phyloP scores from a whole-genome alignment of 2,329 filamentous ascomycete genomes.

The Chrysoporthe deuterocubensis region DNA sequence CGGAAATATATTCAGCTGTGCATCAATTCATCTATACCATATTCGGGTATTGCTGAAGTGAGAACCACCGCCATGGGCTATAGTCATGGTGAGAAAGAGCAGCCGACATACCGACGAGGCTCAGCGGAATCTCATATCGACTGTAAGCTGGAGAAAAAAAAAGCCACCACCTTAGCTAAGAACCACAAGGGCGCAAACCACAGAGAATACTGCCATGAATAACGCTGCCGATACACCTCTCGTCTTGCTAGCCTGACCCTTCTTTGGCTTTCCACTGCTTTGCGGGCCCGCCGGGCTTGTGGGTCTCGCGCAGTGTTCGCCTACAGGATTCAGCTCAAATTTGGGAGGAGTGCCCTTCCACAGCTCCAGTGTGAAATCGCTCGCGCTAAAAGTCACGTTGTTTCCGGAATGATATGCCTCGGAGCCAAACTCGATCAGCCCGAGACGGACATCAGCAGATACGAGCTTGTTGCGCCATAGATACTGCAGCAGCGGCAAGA shows the following conservation, averaged over 20 bases:
- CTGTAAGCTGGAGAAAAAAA: background rate
- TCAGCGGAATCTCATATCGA: background rate
- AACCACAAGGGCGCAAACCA: background rate
- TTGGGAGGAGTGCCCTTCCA: constrained; percentile 26
- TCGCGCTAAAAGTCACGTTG: constrained; percentile 39
- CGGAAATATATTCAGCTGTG: background rate
- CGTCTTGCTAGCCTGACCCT: constrained; percentile 3
- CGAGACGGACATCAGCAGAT: constrained; percentile 35
- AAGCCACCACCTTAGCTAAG: constrained; percentile 3
- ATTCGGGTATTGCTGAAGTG: background rate
- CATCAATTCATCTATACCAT: background rate
- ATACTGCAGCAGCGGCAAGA: constrained; percentile 38
- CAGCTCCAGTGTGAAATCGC: constrained; percentile 34
- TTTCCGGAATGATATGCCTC: constrained; percentile 36
- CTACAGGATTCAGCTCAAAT: constrained; percentile 19
- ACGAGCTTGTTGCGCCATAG: constrained; percentile 37
- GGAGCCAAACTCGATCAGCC: constrained; percentile 39
- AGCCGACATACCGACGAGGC: background rate
- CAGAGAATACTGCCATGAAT: background rate
- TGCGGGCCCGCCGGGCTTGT: constrained; percentile 19
- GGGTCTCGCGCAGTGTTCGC: constrained; percentile 17
- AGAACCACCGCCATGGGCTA: background rate
- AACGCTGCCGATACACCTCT: background rate
- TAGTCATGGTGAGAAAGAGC: background rate
- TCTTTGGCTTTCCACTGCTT: constrained; percentile 12